phyloP scores from a whole-genome alignment of 2,329 filamentous ascomycete genomes.

The Xylariaceae sp. region DNA sequence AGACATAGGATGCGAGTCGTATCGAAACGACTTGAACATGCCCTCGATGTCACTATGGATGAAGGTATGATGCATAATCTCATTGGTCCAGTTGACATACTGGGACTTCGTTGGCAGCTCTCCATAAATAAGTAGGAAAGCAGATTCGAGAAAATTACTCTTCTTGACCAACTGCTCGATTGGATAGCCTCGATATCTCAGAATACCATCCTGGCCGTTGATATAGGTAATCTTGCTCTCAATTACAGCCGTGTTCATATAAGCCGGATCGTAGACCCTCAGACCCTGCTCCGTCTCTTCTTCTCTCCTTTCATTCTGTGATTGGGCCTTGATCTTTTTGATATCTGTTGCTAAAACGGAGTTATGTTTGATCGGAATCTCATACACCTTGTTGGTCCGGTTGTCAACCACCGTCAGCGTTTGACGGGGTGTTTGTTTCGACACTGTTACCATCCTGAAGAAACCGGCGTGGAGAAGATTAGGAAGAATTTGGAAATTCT shows the following conservation, averaged over 20 bases:
- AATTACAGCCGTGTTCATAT: conserved; percentile 56
- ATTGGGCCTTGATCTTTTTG: conserved; percentile 51
- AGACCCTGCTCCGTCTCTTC: conserved; percentile 53
- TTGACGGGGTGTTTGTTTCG: conserved; percentile 32
- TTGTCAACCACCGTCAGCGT: conserved; percentile 51
- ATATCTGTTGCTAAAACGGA: conserved; percentile 54
- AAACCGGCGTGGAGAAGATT: neutral
- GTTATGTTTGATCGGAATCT: conserved; percentile 53
- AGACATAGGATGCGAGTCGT: conserved; percentile 56
- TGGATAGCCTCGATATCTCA: conserved; percentile 55
- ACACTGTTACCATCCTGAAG: conserved; percentile 32
- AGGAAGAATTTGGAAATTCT: neutral
- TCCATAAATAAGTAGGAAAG: conserved; percentile 55
- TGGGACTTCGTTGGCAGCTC: conserved; percentile 49
- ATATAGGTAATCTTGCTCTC: conserved; percentile 55
- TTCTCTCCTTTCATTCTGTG: conserved; percentile 42
- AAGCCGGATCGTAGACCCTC: conserved; percentile 54
- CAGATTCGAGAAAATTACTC: conserved; percentile 53
- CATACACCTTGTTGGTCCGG: conserved; percentile 51
- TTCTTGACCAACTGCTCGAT: conserved; percentile 54
- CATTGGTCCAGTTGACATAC: conserved; percentile 46
- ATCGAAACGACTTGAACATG: conserved; percentile 55
- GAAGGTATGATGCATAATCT: conserved; percentile 55
- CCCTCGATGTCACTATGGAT: conserved; percentile 52
- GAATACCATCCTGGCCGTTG: conserved; percentile 53